phyloP scores from a whole-genome alignment of 1,284 basidiomycete species.

The Leucoagaricus sp. region DNA sequence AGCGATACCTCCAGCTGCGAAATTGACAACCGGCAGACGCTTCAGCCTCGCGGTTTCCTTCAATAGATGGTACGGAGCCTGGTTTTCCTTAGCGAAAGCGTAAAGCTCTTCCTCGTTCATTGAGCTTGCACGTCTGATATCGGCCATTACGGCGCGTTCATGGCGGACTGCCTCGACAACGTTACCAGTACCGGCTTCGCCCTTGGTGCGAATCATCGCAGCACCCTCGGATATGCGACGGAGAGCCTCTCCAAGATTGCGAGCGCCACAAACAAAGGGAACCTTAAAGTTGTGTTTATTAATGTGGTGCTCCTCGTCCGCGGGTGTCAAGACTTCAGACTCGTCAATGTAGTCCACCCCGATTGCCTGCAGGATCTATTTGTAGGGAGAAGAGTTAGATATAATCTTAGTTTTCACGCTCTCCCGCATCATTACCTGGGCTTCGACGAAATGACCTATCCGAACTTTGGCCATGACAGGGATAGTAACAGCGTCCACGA shows the following conservation, averaged over 20 bases:
- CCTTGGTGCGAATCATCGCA: constrained; percentile 96
- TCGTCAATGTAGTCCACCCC: constrained; percentile 99
- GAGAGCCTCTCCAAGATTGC: constrained; percentile 89
- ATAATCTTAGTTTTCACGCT: constrained; percentile 13
- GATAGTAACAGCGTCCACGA: constrained; percentile 89
- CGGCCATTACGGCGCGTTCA: constrained; percentile 79
- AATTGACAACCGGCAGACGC: constrained; percentile 91
- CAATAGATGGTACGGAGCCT: constrained; percentile 95
- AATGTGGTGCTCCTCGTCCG: constrained; percentile 88
- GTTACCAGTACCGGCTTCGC: constrained; percentile 97
- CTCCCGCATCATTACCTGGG: constrained; percentile 59
- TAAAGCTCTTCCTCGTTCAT: constrained; percentile 98
- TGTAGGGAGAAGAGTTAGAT: background rate
- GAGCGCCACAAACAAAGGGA: constrained; percentile 83
- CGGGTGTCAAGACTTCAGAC: constrained; percentile 95
- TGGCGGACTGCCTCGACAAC: constrained; percentile 97
- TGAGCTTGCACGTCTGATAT: constrained; percentile 84
- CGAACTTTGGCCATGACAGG: constrained; percentile 93
- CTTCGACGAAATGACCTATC: constrained; percentile 97
- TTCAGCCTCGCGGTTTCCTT: constrained; percentile 96
- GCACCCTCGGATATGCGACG: constrained; percentile 97
- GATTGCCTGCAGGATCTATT: constrained; percentile 87
- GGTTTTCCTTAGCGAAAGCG: constrained; percentile 90
- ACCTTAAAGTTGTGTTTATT: constrained; percentile 92
- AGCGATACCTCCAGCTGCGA: constrained; percentile 96